Evolutionary conservation across 2,329 filamentous ascomycete genomes (phyloP).

Genomic region (Pyrenochaeta sp.): DNA sequence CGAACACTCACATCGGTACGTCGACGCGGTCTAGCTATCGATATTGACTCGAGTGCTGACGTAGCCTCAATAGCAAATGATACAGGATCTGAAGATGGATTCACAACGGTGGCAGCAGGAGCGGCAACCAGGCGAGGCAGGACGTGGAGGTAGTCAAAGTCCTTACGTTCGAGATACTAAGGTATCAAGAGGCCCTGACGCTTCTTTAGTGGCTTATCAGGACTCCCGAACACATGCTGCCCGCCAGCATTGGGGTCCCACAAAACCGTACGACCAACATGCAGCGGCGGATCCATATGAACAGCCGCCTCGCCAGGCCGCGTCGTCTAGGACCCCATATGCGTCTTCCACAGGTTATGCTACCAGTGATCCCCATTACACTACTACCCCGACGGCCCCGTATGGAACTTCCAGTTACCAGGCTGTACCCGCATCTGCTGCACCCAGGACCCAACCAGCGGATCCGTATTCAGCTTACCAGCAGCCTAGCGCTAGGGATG

Average conservation of each 20-base stretch:
- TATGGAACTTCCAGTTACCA: conserved; percentile 39
- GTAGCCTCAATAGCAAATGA: conserved; percentile 53
- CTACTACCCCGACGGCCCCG: conserved; percentile 37
- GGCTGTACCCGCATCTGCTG: conserved; percentile 29
- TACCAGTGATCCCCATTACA: conserved; percentile 44
- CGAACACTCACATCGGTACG: conserved; percentile 60
- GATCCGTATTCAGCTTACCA: conserved; percentile 42
- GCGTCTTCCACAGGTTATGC: conserved; percentile 24
- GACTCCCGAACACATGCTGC: conserved; percentile 54
- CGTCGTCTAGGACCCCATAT: conserved; percentile 27
- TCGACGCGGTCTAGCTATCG: neutral
- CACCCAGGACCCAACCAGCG: conserved; percentile 44
- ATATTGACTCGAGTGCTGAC: neutral
- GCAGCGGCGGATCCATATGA: conserved; percentile 29
- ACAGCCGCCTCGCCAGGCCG: conserved; percentile 17
- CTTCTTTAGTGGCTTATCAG: conserved; percentile 54
- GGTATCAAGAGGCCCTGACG: conserved; percentile 57
- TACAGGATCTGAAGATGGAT: conserved; percentile 58
- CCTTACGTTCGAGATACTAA: conserved; percentile 50
- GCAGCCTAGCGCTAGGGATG: conserved; percentile 29
- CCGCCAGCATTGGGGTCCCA: conserved; percentile 53
- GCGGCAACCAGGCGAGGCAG: conserved; percentile 43
- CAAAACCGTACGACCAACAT: conserved; percentile 35
- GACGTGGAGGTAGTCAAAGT: conserved; percentile 59
- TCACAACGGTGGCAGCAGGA: conserved; percentile 56